A percentile compares a stretch with the other conserved stretches of the same genome.
These are phyloP conservation scores for Earliella scabrosa DNA, from an alignment of 1,284 basidiomycete genomes.

Conservation along the genomic window DNA sequence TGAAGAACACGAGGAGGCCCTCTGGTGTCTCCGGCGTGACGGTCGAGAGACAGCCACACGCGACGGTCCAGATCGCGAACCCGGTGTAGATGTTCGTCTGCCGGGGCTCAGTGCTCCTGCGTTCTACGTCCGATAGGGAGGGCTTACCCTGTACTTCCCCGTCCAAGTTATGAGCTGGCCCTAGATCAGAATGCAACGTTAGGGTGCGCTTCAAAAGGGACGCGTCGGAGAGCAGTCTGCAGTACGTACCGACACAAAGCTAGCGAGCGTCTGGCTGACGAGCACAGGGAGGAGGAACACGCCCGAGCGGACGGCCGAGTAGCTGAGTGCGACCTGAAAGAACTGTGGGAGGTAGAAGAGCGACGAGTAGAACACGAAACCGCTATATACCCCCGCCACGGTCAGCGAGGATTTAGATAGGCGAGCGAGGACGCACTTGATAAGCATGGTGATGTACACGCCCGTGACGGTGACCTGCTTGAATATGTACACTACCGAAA, in stretches of 20 bases:
- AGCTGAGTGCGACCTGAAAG: constrained; percentile 74
- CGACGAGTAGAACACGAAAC: constrained; percentile 64
- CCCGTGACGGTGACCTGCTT: constrained; percentile 69
- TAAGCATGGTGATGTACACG: constrained; percentile 70
- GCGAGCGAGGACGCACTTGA: constrained; percentile 48
- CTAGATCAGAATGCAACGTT: constrained; percentile 28
- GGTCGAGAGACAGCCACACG: constrained; percentile 70
- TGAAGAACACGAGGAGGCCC: constrained; percentile 64
- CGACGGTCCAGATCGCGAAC: constrained; percentile 73
- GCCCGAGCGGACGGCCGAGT: constrained; percentile 62
- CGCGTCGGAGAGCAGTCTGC: no score
- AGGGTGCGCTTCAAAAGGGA: no score
- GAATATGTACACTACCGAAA: constrained; percentile 83
- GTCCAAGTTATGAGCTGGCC: constrained; percentile 69
- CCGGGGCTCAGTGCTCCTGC: neutral
- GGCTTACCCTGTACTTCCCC: constrained; percentile 62
- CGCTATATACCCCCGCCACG: constrained; percentile 33
- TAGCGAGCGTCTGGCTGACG: constrained; percentile 62
- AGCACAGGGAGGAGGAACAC: constrained; percentile 70
- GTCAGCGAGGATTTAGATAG: neutral
- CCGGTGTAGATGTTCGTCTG: constrained; percentile 67
- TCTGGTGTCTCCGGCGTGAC: constrained; percentile 53
- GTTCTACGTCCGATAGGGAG: neutral
- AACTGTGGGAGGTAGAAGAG: constrained; percentile 75
- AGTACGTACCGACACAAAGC: constrained; percentile 53